Evolutionary conservation across 1,284 basidiomycete species (phyloP).

Genomic region (Microbotryum intermedium): DNA sequence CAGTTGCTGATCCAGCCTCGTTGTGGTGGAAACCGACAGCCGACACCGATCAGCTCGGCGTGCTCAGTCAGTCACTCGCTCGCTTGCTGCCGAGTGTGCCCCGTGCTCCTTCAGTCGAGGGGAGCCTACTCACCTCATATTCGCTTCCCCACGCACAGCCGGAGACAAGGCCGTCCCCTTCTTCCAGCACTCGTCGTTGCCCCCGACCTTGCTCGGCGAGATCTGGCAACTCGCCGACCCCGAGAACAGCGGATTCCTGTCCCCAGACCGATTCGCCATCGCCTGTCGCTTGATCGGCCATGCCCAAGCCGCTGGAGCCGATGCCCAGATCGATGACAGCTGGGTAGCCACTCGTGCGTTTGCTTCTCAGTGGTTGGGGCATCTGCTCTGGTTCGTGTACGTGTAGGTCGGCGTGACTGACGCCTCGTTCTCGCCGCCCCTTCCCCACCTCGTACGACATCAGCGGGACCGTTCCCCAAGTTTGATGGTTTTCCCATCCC

Average conservation of each 20-base stretch:
- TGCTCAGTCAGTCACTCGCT: conserved; percentile 24
- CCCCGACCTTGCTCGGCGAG: conserved; percentile 72
- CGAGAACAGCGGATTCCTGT: conserved; percentile 84
- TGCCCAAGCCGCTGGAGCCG: conserved; percentile 68
- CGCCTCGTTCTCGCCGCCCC: not conserved
- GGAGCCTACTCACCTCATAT: not conserved
- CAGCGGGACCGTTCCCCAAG: conserved; percentile 71
- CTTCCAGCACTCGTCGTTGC: conserved; percentile 43
- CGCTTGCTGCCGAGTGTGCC: conserved; percentile 1
- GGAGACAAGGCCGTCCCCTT: conserved; percentile 37
- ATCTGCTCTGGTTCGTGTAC: not conserved
- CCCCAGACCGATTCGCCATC: conserved; percentile 71
- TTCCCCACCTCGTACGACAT: not conserved
- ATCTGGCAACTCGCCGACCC: conserved; percentile 91
- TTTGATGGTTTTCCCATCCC: conserved; percentile 62
- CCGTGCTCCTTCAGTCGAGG: not conserved
- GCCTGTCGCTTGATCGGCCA: conserved; percentile 85
- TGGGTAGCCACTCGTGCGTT: conserved; percentile 51
- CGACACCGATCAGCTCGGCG: conserved; percentile 33
- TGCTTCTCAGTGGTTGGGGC: no score
- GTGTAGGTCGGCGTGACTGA: not conserved
- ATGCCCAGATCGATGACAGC: conserved; percentile 48
- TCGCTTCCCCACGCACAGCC: conserved; percentile 3
- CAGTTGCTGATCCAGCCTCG: not conserved
- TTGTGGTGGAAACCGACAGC: conserved; percentile 11